Conservation (phyloP, 768 basidiomycete species). For the Podaxis sp. region DNA sequence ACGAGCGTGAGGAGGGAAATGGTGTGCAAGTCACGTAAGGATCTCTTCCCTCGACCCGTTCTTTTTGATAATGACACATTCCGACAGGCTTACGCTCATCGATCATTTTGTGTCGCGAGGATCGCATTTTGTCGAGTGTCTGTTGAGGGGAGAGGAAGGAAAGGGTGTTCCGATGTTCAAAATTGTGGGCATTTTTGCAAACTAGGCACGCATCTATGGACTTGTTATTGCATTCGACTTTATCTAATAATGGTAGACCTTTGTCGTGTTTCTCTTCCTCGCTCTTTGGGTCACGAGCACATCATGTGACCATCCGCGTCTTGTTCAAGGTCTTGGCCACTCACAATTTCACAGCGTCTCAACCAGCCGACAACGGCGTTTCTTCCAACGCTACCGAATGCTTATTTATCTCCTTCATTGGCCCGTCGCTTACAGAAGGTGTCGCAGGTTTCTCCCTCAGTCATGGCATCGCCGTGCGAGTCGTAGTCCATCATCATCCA, state of each 20-base stretch:
- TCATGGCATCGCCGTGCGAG: too few relatives aligned
- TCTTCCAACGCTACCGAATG: too few relatives aligned
- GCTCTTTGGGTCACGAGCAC: too few relatives aligned
- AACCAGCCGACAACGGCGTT: too few relatives aligned
- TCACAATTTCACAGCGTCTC: too few relatives aligned
- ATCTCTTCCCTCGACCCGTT: constrained; percentile 3
- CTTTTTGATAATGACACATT: background rate
- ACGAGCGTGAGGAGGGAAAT: background rate
- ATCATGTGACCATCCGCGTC: too few relatives aligned
- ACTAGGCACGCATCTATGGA: constrained; percentile 34
- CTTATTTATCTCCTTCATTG: too few relatives aligned
- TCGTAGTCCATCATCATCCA: too few relatives aligned
- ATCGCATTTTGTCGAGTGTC: constrained; percentile 92
- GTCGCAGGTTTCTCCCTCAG: too few relatives aligned
- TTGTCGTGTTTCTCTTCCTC: background rate
- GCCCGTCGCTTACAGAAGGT: too few relatives aligned
- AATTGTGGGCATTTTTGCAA: constrained; percentile 87
- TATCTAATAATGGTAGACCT: background rate
- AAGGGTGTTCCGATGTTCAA: constrained; percentile 79
- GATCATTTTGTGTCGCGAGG: constrained; percentile 85
- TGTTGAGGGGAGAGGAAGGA: constrained; percentile 86
- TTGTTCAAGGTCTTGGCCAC: too few relatives aligned
- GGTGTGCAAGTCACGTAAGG: constrained; percentile 55
- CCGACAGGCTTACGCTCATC: constrained; percentile 72
- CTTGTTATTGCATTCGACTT: background rate